A percentile compares a stretch with the other conserved stretches of the same genome.
Conservation (phyloP, 2,329 filamentous ascomycete genomes). For the Fusarium setosum region DNA sequence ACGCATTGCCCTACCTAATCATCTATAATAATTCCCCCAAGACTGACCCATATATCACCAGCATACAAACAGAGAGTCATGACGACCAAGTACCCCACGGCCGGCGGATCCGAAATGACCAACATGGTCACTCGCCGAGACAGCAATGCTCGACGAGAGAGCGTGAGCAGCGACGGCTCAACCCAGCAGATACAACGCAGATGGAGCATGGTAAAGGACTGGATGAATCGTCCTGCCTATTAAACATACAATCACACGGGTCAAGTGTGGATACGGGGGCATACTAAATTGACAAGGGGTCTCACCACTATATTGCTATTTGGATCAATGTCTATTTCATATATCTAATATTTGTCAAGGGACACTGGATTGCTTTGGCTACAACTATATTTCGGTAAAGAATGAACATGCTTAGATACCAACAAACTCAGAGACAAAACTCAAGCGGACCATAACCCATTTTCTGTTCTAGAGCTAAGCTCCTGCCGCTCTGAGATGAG, state of each 20-base stretch:
- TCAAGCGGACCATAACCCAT: no score
- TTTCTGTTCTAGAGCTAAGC: no score
- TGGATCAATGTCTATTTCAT: no score
- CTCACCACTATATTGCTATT: background rate
- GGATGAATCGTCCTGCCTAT: conserved; percentile 34
- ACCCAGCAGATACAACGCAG: conserved; percentile 14
- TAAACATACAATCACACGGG: background rate
- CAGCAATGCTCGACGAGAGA: conserved; percentile 26
- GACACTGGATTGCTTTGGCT: no score
- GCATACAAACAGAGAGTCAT: conserved; percentile 35
- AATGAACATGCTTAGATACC: no score
- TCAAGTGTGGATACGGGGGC: background rate
- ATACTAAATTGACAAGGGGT: background rate
- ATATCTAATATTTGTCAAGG: no score
- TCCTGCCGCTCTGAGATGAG: no score
- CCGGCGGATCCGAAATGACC: conserved; percentile 23
- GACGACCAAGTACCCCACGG: conserved; percentile 25
- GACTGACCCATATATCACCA: background rate
- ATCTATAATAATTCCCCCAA: accelerated
- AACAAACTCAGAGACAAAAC: no score
- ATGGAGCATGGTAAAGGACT: conserved; percentile 32
- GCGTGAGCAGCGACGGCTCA: conserved; percentile 30
- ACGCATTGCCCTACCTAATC: background rate
- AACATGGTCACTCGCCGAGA: conserved; percentile 29
- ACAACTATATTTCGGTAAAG: no score